Percentiles rank a stretch among this genome's conserved stretches.
Conservation (phyloP, 2,329 filamentous ascomycete genomes). For the Corynespora cassiicola region DNA sequence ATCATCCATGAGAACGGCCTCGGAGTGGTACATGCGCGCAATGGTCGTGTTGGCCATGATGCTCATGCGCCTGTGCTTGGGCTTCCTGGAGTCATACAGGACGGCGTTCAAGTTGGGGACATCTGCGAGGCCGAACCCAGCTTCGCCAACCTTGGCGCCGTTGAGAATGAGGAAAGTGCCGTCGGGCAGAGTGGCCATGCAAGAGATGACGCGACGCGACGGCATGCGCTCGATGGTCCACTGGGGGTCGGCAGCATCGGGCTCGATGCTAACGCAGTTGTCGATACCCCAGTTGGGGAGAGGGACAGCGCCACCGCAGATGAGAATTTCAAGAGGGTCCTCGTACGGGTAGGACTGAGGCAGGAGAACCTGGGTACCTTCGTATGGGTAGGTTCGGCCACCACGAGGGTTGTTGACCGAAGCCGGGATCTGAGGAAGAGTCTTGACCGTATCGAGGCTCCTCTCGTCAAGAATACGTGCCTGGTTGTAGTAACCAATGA, state of each 20-base stretch:
- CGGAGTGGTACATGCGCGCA: conserved; percentile 70
- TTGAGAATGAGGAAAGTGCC: conserved; percentile 71
- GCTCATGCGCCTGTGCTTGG: conserved; percentile 63
- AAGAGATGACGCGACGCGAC: conserved; percentile 67
- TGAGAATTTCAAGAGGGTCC: conserved; percentile 65
- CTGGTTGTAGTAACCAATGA: conserved; percentile 71
- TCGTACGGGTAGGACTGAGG: conserved; percentile 69
- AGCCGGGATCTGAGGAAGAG: conserved; percentile 68
- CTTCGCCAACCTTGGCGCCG: conserved; percentile 65
- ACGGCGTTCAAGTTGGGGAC: conserved; percentile 66
- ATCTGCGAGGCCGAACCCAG: conserved; percentile 67
- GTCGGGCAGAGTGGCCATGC: conserved; percentile 69
- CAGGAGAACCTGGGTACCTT: conserved; percentile 67
- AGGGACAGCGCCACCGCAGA: conserved; percentile 69
- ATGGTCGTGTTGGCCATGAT: conserved; percentile 71
- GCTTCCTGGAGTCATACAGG: conserved; percentile 66
- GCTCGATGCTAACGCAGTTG: conserved; percentile 69
- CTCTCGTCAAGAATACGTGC: conserved; percentile 69
- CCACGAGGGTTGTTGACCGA: conserved; percentile 65
- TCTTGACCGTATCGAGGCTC: conserved; percentile 63
- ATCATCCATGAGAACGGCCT: conserved; percentile 68
- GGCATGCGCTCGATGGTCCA: conserved; percentile 74
- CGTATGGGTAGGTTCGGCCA: conserved; percentile 71
- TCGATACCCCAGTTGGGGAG: conserved; percentile 64
- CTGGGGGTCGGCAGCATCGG: conserved; percentile 60